Base-by-base conservation (phyloP, 208 protist genomes). In the Trypanosoma avium region DNA sequence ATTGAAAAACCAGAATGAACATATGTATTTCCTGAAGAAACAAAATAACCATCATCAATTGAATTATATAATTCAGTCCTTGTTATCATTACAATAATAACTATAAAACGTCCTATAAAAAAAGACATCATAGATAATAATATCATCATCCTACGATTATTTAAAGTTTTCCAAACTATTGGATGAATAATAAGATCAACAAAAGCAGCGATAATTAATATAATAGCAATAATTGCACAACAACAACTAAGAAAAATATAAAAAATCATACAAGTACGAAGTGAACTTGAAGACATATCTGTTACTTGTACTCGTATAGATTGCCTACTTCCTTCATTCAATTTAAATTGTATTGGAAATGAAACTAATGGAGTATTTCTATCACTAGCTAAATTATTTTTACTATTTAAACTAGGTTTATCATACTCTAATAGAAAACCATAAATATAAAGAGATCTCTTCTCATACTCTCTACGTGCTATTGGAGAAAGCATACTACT, bases 401-500 rank as follows among this genome's bases (percentile, higher is more conserved):
- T 40, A 46, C 26, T 30, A 2, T 5, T 59, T 26, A 8, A 21
- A 35, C 56, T 55, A 27, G 77, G 57, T 21, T 38, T 57, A 15
- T 85, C 49, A 29, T 74, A 86, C 6, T 72, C 42, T 2, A 88
- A 8, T 1, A 62, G 30, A 19, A 88, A 73, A 5, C 75, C 74
- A 32, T 73, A 84, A 9, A 80, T 49, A 19, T n/a, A 33, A 12
- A 88, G 52, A 5, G 46, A 50, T 8, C 59, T 59, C 8, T 54
- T 62, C 35, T 57, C 54, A 27, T 68, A 52, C 19, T 61, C 58
- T 40, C 62, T 67, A 12, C 62, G 43, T 7, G 70, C 68, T 19
- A 88, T 57, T 1, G 82, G 82, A 15, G 73, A 70, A 13, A 88
- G 55, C 0, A 80, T 10, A 60, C 78, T 83, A 29, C 70, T 81